Conservation (phyloP, 2,329 filamentous ascomycete genomes). For the Penicillium sclerotigenum region DNA sequence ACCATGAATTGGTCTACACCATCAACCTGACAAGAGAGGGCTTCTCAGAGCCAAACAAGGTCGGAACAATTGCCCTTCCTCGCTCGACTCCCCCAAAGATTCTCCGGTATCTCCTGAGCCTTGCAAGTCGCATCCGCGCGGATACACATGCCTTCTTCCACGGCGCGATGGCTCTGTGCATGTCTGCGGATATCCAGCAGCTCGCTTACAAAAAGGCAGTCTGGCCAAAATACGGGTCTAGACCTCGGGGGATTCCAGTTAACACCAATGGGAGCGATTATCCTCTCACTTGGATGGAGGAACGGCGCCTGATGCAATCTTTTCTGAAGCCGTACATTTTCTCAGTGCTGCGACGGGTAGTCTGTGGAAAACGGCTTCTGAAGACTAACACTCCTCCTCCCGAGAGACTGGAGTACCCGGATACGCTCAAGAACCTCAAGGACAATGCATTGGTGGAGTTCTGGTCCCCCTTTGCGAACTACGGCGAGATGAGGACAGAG, state of each 20-base stretch:
- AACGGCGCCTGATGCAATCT: neutral
- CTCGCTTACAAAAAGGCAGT: neutral
- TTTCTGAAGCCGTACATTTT: neutral
- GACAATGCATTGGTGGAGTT: neutral
- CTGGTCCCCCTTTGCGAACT: neutral
- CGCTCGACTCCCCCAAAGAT: neutral
- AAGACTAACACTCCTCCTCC: no score
- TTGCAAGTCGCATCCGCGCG: neutral
- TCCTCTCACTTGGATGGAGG: neutral
- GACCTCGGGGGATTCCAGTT: neutral
- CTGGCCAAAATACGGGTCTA: neutral
- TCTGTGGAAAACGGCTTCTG: neutral
- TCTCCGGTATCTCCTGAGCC: neutral
- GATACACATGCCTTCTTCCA: neutral
- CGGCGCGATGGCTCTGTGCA: neutral
- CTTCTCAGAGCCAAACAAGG: accelerated
- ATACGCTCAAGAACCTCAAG: neutral
- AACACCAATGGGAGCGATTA: neutral
- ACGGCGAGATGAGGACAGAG: neutral
- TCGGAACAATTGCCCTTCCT: neutral
- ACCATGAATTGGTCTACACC: neutral
- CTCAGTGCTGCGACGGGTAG: neutral
- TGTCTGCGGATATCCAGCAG: neutral
- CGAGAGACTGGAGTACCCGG: accelerated
- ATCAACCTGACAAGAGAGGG: neutral